Conservation (phyloP, 495 filamentous ascomycete species). For the Monascus purpureus region DNA sequence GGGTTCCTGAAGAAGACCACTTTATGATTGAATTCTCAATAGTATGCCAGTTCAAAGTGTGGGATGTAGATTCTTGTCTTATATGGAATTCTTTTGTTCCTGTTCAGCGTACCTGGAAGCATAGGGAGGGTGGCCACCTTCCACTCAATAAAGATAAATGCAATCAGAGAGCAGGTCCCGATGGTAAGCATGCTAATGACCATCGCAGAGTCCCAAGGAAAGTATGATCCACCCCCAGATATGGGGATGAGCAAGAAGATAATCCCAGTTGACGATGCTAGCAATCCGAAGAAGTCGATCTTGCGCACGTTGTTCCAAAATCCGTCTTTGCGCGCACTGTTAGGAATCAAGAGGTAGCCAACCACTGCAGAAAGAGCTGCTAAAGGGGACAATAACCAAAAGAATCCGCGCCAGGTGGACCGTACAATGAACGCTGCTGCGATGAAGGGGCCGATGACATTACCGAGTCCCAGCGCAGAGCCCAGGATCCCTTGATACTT, state of each 20-base stretch:
- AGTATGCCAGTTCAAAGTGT: too few relatives aligned
- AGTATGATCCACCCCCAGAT: constrained; percentile 47
- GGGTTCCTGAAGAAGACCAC: constrained; percentile 42
- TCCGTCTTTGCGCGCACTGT: constrained; percentile 20
- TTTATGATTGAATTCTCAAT: constrained; percentile 8
- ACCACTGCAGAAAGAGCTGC: constrained; percentile 25
- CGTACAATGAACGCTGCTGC: constrained; percentile 29
- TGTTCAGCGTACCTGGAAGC: constrained; percentile 41
- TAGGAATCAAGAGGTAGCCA: constrained; percentile 29
- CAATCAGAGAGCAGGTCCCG: constrained; percentile 28
- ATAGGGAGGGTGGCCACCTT: constrained; percentile 44
- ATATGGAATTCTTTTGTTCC: too few relatives aligned
- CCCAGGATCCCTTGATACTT: constrained; percentile 34
- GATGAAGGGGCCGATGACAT: constrained; percentile 31
- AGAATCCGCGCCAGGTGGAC: constrained; percentile 36
- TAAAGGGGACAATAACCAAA: constrained; percentile 30
- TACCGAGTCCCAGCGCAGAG: constrained; percentile 26
- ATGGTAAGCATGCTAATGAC: constrained; percentile 48
- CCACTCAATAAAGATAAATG: constrained; percentile 44
- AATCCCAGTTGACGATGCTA: constrained; percentile 36
- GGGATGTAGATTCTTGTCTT: too few relatives aligned
- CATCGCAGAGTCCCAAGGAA: constrained; percentile 44
- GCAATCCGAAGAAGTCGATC: constrained; percentile 42
- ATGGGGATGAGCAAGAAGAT: constrained; percentile 48
- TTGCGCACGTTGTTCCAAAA: constrained; percentile 31